Conservation (phyloP, 2,329 filamentous ascomycete species). For the Aureobasidium sp. region DNA sequence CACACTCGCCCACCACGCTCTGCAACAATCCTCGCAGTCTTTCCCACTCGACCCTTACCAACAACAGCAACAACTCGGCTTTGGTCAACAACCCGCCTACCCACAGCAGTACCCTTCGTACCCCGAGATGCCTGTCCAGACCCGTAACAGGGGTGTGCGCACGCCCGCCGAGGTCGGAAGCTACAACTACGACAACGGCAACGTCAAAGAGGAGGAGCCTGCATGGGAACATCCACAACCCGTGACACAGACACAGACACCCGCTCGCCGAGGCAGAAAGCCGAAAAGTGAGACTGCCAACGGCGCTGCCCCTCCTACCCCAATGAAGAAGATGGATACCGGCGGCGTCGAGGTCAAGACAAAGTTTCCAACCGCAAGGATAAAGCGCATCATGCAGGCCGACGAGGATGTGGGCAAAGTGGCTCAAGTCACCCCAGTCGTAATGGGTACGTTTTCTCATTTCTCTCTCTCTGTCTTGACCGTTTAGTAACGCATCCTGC, state of each 20-base stretch:
- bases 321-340: constrained; percentile 22
- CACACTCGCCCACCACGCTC: constrained; percentile 12
- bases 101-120: constrained; percentile 8
- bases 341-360: constrained; percentile 68
- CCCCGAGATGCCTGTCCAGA: constrained; percentile 18
- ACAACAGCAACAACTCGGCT: constrained; percentile 12
- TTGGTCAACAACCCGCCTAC: constrained; percentile 16
- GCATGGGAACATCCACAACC: constrained; percentile 18
- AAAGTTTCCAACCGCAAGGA: constrained; percentile 92
- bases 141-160: constrained; percentile 14
- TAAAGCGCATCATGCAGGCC: constrained; percentile 99
- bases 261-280: constrained; percentile 17
- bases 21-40: constrained; percentile 3
- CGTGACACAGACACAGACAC: constrained; percentile 15
- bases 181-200: constrained; percentile 16
- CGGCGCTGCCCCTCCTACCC: neutral
- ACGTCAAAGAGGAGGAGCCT: constrained; percentile 24
- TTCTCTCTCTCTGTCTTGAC: neutral
- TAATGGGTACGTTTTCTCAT: constrained; percentile 54
- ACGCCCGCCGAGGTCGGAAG: constrained; percentile 14
- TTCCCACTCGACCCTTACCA: neutral
- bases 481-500: constrained; percentile 18
- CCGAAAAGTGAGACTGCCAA: constrained; percentile 13
- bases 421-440: constrained; percentile 91
- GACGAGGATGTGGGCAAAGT: constrained; percentile 99